Percentiles rank a stretch among this genome's conserved stretches.
Evolutionary conservation across 2,329 filamentous ascomycete species (phyloP).

Genomic region (Verticillium nubilum): DNA sequence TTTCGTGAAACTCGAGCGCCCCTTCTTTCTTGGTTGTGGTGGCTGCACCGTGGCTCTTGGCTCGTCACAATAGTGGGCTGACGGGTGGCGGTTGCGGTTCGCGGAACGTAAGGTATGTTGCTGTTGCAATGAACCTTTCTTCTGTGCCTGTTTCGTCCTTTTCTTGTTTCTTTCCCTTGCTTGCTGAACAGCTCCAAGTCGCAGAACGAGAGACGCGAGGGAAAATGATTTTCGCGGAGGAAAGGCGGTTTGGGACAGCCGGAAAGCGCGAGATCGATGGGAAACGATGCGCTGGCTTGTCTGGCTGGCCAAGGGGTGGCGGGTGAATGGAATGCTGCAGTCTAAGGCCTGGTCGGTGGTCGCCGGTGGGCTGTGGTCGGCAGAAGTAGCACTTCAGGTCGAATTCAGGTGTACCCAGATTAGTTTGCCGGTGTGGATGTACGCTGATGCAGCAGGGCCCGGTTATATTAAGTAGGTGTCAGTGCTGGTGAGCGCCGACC

Average conservation of each 20-base stretch:
- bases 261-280: not conserved
- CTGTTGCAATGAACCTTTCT: not conserved
- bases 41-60: not conserved
- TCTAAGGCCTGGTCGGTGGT: not conserved
- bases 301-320: not conserved
- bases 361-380: not conserved
- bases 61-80: not conserved
- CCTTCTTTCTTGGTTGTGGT: not conserved
- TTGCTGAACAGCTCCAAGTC: not conserved
- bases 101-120: not conserved
- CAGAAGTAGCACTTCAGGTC: not conserved
- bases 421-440: not conserved
- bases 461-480: not conserved
- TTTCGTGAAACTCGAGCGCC: not conserved
- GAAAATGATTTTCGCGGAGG: not conserved
- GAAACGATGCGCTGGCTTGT: not conserved
- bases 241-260: not conserved
- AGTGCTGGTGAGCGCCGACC: not conserved
- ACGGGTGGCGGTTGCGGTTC: not conserved
- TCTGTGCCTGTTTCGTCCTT: not conserved
- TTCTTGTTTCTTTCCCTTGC: not conserved
- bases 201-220: not conserved
- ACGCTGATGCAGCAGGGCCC: not conserved
- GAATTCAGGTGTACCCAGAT: not conserved
- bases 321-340: conserved; percentile 1